Base-by-base conservation (phyloP, 2,329 filamentous ascomycete genomes). In the Venturiaceae sp. region DNA sequence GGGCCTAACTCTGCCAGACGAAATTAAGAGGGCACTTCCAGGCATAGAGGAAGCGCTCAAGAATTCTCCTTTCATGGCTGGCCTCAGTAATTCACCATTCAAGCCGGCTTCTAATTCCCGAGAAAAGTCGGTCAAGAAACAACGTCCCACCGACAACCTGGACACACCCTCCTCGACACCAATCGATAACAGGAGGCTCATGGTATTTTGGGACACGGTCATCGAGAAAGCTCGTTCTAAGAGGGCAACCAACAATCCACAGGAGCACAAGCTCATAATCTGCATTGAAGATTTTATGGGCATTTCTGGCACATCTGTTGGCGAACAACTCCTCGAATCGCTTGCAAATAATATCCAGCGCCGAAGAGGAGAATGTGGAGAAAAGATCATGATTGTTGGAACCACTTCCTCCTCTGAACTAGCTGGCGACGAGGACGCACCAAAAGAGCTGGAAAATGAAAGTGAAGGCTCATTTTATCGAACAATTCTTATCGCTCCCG, bases 261-360 rank as follows among this genome's bases (percentile, higher is more conserved):
- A 21, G 21, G 60, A 67, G 65, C 67, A 77, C 53, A 78, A 78
- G 26, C 78, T 91, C 7, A 85, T 97, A 60, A 77, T 95, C 39
- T 90, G 90, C 64, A 75, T 96, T 13, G 83, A 88, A 67, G 90
- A 97, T 68, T 88, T 90, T 66, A 84, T 88, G 57, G 89, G 95
- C 62, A 77, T 99, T 8, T 83, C 80, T 64, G 81, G 82, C 66
- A 85, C 87, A 0, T 70, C 80, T 5, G 84, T 90, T 60, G 90
- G 90, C 11, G 78, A 82, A 1, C 79, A 81, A 23, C 81, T 97
- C 33, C 74, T 96, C 7, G 75, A 78, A 41, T 83, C 86, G 60
- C 74, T 99, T 13, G 84, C 88, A 57, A 80, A 82, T 53, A 77
- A 87, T 6, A 83, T 95, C 28, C 86, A 92, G 65, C 81, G 82